Conservation (phyloP, 2,329 filamentous ascomycete species). For the Remersonia thermophila region DNA sequence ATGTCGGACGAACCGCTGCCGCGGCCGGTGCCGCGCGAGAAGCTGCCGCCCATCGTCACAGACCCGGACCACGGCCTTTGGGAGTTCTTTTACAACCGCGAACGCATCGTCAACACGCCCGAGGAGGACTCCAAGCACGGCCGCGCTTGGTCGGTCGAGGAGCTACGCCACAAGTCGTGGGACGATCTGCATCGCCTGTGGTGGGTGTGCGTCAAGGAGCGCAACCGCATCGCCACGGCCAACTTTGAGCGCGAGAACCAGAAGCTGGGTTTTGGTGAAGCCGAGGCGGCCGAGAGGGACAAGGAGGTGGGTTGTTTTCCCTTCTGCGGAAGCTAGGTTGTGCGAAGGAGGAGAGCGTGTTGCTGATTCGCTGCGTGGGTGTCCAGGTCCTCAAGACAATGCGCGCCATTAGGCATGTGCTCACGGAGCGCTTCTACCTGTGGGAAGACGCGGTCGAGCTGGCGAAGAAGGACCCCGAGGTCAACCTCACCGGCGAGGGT, state of each 20-base stretch:
- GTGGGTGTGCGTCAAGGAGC: constrained; percentile 88
- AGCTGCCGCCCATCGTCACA: constrained; percentile 43
- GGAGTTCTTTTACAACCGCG: constrained; percentile 72
- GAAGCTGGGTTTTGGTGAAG: constrained; percentile 60
- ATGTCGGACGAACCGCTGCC: constrained; percentile 63
- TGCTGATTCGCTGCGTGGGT: constrained; percentile 8
- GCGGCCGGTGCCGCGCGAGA: constrained; percentile 42
- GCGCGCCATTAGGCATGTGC: constrained; percentile 66
- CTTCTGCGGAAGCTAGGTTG: neutral
- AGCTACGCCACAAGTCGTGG: constrained; percentile 83
- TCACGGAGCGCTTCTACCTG: constrained; percentile 80
- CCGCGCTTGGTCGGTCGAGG: constrained; percentile 70
- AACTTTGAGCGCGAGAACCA: constrained; percentile 54
- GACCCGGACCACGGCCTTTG: constrained; percentile 78
- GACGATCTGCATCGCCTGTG: constrained; percentile 84
- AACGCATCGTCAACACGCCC: constrained; percentile 58
- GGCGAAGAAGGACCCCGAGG: constrained; percentile 53
- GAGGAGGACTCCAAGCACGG: constrained; percentile 62
- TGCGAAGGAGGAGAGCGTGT: neutral
- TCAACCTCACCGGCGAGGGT: constrained; percentile 43
- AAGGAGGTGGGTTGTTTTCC: constrained; percentile 42
- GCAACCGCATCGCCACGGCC: constrained; percentile 78
- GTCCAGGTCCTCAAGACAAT: constrained; percentile 63
- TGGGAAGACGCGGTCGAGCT: constrained; percentile 66
- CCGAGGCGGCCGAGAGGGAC: constrained; percentile 53